Conservation (phyloP, 1,139 yeast species). For the Spencermartinsiella ligniputridi region DNA sequence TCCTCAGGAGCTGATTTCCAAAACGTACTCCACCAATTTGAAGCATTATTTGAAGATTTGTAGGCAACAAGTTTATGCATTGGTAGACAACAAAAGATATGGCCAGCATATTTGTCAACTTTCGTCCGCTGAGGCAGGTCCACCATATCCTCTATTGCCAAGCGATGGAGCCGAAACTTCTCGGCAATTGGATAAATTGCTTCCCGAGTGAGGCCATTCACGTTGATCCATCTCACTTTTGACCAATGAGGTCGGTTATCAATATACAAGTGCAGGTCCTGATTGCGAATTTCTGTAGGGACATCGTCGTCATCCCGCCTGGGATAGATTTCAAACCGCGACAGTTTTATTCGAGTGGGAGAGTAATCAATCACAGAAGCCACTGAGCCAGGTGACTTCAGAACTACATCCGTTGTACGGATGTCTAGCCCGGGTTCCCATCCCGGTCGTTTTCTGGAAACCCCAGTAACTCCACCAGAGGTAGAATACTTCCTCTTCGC, state of each 20-base stretch:
- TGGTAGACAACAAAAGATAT: conserved; percentile 49
- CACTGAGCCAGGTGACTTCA: conserved; percentile 46
- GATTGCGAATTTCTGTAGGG: conserved; percentile 12
- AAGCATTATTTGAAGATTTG: not conserved
- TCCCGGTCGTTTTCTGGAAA: conserved; percentile 34
- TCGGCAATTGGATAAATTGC: conserved; percentile 43
- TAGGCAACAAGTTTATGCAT: conserved; percentile 41
- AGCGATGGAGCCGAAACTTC: conserved; percentile 41
- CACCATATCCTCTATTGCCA: conserved; percentile 54
- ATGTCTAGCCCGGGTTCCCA: conserved; percentile 57
- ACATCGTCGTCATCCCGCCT: conserved; percentile 23
- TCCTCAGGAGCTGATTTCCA: conserved; percentile 1
- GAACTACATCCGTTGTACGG: conserved; percentile 43
- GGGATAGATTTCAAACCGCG: conserved; percentile 40
- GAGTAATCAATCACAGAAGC: conserved; percentile 48
- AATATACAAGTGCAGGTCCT: conserved; percentile 23
- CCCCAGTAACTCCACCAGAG: conserved; percentile 16
- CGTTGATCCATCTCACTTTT: conserved; percentile 50
- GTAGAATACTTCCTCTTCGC: conserved; percentile 18
- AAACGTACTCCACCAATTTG: not conserved
- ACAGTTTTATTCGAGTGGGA: conserved; percentile 14
- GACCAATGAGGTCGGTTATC: conserved; percentile 43
- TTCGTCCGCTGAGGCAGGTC: conserved; percentile 56
- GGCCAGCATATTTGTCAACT: conserved; percentile 45
- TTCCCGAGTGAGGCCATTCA: conserved; percentile 54